Base-by-base conservation (phyloP, 2,329 filamentous ascomycete species). In the Verticillium nonalfalfae region DNA sequence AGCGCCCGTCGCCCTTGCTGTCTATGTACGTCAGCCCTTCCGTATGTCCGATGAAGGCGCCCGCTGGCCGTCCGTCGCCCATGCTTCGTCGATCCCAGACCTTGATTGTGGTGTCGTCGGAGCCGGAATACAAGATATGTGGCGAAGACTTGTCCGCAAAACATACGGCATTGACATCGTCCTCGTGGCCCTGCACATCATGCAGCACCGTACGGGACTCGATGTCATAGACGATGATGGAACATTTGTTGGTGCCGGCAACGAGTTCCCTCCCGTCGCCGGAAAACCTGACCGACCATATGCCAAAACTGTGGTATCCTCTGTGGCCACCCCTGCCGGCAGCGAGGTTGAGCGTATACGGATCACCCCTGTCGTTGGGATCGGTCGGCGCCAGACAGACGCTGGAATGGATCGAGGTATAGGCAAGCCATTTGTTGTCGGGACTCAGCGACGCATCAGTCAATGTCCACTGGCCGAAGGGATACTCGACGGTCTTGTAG, bases 31-130 rank as follows among this genome's bases (percentile, higher is more conserved):
- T 90, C 58, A 90, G 69, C 2, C 87, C 87, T 70, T 89, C 85
- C 59, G 84, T 81, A 67, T 90, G 87, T 2, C 87, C 87, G 31
- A 88, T 79, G 64, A 90, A 89, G 1, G 85, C 86, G 11, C 86
- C 86, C 0, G 85, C 86, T 62, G 86, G 83, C 35, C 94, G 85
- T 2, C 87, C 86, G 69, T 97, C 92, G 50, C 90, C 91, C 81
- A 98, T 94, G 74, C 90, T 94, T 77, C 95, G 85, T 57, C 94
- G 85, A 71, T 99, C 95, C 95, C 95, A 99, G 2, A 99, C 92
- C 71, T 97, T 96, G 69, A 98, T 85, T 0, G 92, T 96, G 2
- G 90, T 89, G 71, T 99, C 95, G 71, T 99, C 95, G 0, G 93
- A 97, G 21, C 95, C 95, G 0, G 93, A 97, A 76, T 97, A 98